Conservation (phyloP, 352 stramenopile genomes). For the Globisporangium iwayamae region DNA sequence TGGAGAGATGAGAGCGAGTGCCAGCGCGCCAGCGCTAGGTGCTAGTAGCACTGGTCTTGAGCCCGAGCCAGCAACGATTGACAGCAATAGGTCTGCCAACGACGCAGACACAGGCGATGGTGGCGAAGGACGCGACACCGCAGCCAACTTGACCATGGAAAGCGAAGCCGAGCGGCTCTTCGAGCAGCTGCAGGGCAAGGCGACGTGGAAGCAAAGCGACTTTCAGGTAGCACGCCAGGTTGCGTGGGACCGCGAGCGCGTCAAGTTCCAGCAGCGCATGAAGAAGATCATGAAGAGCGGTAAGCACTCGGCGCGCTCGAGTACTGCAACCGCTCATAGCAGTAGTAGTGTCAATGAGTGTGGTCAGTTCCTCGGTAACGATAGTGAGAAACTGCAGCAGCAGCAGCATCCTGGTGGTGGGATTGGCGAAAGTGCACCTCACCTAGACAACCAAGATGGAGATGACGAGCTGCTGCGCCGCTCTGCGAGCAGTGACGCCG, state of each 20-base stretch:
- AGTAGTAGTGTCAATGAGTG: constrained; percentile 4
- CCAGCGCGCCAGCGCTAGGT: constrained; percentile 25
- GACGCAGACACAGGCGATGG: not conserved
- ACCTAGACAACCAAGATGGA: constrained; percentile 4
- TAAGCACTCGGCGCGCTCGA: not conserved
- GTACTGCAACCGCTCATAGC: constrained; percentile 17
- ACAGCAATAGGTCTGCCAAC: not conserved
- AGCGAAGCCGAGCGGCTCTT: constrained; percentile 47
- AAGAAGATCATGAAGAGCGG: constrained; percentile 52
- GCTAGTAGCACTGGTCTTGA: not conserved
- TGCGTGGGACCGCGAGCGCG: constrained; percentile 60
- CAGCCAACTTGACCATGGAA: not conserved
- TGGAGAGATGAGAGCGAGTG: constrained; percentile 15
- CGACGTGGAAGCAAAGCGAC: constrained; percentile 75
- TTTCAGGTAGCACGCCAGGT: constrained; percentile 58
- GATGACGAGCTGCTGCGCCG: not conserved
- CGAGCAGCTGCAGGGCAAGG: constrained; percentile 57
- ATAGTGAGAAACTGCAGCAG: not conserved
- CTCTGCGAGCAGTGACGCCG: constrained; percentile 2
- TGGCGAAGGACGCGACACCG: not conserved
- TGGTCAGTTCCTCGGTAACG: not conserved
- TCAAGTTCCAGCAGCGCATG: constrained; percentile 74
- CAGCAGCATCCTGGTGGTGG: not conserved
- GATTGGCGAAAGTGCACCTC: constrained; percentile 16
- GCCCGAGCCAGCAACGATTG: not conserved